Evolutionary conservation across 495 filamentous ascomycete species (phyloP).

Genomic region (Amphirosellinia nigrospora): DNA sequence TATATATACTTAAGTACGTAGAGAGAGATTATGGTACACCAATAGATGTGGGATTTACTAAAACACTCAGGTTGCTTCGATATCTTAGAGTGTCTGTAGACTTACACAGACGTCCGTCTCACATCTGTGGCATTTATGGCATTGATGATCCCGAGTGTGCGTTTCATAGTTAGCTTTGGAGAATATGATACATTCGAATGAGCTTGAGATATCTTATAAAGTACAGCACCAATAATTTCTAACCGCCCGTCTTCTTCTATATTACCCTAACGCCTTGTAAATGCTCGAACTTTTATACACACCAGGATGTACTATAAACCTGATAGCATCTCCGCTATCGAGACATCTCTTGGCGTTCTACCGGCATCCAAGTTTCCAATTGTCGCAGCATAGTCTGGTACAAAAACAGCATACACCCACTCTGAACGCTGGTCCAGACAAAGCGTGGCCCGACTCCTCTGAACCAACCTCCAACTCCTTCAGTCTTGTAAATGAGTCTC

Average conservation of each 20-base stretch:
- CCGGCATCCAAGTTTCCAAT: constrained; percentile 62
- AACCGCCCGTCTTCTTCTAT: constrained; percentile 25
- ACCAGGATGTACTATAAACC: constrained; percentile 21
- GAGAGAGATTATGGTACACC: too few species aligned
- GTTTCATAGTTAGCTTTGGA: not conserved
- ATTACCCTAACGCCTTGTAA: constrained; percentile 24
- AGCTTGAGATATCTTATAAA: constrained; percentile 25
- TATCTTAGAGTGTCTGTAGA: not conserved
- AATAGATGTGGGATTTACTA: too few species aligned
- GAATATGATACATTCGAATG: constrained; percentile 21
- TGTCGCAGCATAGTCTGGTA: constrained; percentile 87
- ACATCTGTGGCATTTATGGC: not conserved
- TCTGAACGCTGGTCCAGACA: constrained; percentile 98
- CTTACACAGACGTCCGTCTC: not conserved
- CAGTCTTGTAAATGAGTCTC: constrained; percentile 82
- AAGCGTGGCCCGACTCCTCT: constrained; percentile 89
- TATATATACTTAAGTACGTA: not conserved
- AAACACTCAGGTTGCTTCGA: too few species aligned
- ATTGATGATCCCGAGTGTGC: not conserved
- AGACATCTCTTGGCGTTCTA: constrained; percentile 39
- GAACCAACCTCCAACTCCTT: constrained; percentile 90
- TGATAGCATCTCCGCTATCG: constrained; percentile 19
- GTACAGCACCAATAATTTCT: constrained; percentile 24
- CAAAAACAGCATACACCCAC: constrained; percentile 93
- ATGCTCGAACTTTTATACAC: constrained; percentile 23